These are phyloP conservation scores for Fusarium piperis DNA, from an alignment of 2,329 filamentous ascomycete species.

Conservation along the genomic window DNA sequence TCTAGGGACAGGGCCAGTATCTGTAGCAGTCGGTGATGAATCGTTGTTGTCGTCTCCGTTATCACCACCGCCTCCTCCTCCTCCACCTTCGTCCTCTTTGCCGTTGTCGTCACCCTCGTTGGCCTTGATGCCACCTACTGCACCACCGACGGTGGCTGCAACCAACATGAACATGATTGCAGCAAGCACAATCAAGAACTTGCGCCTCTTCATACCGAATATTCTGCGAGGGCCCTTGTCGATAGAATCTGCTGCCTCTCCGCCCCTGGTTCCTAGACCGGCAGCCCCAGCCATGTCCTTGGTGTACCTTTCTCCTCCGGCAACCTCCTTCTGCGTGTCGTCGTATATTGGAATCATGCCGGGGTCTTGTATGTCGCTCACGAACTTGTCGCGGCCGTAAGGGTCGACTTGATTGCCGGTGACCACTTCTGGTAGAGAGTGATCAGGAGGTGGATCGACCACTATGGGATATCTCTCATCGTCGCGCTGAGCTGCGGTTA, in stretches of 20 bases:
- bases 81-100: neutral
- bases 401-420: neutral
- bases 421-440: conserved; percentile 7
- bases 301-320: neutral
- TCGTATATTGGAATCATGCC: conserved; percentile 28
- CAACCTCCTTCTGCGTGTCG: conserved; percentile 6
- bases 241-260: neutral
- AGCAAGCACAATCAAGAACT: conserved; percentile 25
- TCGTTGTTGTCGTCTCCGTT: neutral
- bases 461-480: conserved; percentile 32
- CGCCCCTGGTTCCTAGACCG: conserved; percentile 7
- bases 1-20: conserved; percentile 4
- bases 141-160: conserved; percentile 28
- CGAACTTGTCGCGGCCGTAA: conserved; percentile 20
- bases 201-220: conserved; percentile 29
- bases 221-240: conserved; percentile 5
- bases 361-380: conserved; percentile 4
- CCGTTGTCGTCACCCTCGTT: neutral
- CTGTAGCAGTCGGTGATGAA: neutral
- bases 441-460: neutral
- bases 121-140: conserved; percentile 23
- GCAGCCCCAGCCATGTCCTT: neutral
- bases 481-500: conserved; percentile 16
- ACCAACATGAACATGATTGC: conserved; percentile 24
- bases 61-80: neutral